Evolutionary conservation across 306 rosid genomes (phyloP).

Genomic region (Cucurbita moschata): DNA sequence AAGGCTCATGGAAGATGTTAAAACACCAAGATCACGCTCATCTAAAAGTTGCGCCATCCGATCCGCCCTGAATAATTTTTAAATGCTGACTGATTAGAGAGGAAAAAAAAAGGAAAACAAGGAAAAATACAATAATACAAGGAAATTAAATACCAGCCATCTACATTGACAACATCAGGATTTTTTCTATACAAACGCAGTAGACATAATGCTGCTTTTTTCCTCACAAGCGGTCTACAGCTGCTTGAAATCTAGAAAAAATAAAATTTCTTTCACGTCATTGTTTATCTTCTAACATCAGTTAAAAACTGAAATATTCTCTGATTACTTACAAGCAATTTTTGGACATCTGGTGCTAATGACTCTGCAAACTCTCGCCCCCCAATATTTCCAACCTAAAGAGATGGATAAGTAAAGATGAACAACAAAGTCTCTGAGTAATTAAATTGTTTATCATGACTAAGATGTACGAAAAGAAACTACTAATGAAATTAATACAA

Average conservation of each 20-base stretch:
- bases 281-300: conserved; percentile 11
- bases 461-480: not conserved
- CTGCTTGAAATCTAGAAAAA: conserved; percentile 82
- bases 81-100: conserved; percentile 11
- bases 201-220: conserved; percentile 91
- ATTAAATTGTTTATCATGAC: not conserved
- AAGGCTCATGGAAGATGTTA: conserved; percentile 97
- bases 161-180: conserved; percentile 97
- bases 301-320: not conserved
- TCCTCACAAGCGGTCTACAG: conserved; percentile 96
- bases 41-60: conserved; percentile 98
- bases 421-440: conserved; percentile 3
- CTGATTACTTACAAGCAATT: conserved; percentile 61
- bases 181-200: conserved; percentile 92
- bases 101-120: not conserved
- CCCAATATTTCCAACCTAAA: conserved; percentile 99
- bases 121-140: conserved; percentile 7
- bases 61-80: conserved; percentile 60
- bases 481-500: not conserved
- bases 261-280: conserved; percentile 17
- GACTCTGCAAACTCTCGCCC: conserved; percentile 99
- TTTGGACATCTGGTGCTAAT: conserved; percentile 94
- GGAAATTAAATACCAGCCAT: conserved; percentile 75
- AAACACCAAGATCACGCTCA: conserved; percentile 96
- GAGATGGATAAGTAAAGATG: conserved; percentile 11